Evolutionary conservation across 495 filamentous ascomycete genomes (phyloP).

Genomic region (Evansstolkia leycettana): DNA sequence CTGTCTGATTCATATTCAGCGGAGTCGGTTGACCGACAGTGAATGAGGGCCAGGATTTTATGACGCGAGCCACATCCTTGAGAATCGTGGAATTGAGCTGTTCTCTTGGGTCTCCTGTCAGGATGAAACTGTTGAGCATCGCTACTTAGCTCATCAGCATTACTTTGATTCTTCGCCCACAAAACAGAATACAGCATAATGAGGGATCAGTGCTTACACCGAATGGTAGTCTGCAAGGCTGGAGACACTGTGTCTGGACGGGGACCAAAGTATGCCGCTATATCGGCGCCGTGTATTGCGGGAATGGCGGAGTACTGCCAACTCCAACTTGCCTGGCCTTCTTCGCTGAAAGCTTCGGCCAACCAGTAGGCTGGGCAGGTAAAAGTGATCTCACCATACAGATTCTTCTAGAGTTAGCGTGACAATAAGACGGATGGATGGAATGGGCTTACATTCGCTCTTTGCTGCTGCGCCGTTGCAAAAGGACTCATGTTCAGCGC

Average conservation of each 20-base stretch:
- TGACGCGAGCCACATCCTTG: conserved; percentile 1
- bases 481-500: conserved; percentile 33
- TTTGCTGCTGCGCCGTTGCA: conserved; percentile 38
- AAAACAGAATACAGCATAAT: too few relatives aligned
- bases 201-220: conserved; percentile 1
- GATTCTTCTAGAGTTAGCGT: conserved; percentile 22
- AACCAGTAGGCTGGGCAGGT: conserved; percentile 54
- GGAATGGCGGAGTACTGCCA: conserved; percentile 53
- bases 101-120: too few relatives aligned
- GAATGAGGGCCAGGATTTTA: conserved; percentile 20
- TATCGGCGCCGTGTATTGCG: conserved; percentile 44
- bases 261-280: conserved; percentile 33
- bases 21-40: conserved; percentile 17
- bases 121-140: too few relatives aligned
- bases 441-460: neutral
- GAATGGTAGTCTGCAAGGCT: conserved; percentile 9
- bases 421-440: neutral
- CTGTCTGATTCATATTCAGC: conserved; percentile 44
- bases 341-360: conserved; percentile 40
- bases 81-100: neutral
- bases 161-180: too few relatives aligned
- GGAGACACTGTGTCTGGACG: conserved; percentile 1
- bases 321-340: conserved; percentile 27
- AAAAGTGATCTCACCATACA: conserved; percentile 39
- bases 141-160: too few relatives aligned